A percentile compares a stretch with the other conserved stretches of the same genome.
phyloP scores from a whole-genome alignment of 768 basidiomycete species.

The Phanerochaete carnosa region DNA sequence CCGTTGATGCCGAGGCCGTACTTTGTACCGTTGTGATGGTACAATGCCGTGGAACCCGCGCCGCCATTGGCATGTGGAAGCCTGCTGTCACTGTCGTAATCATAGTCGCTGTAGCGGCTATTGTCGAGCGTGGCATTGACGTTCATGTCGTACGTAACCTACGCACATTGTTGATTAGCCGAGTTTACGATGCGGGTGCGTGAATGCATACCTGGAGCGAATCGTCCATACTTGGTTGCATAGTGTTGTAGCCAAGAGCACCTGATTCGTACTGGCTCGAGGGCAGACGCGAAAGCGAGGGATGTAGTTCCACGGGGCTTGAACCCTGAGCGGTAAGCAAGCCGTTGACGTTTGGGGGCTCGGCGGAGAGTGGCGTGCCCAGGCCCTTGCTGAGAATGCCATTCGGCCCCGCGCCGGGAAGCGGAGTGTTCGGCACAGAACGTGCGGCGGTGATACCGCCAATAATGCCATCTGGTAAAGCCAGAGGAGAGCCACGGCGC shows the following conservation, averaged over 20 bases:
- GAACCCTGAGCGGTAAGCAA: slow-evolving; percentile 50
- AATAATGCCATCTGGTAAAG: slow-evolving; percentile 51
- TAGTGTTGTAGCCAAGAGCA: slow-evolving; percentile 51
- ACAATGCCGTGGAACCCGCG: slow-evolving; percentile 70
- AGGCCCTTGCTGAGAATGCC: slow-evolving; percentile 57
- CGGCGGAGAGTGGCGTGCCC: slow-evolving; percentile 61
- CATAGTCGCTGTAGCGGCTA: slow-evolving; percentile 54
- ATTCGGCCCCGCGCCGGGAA: slow-evolving; percentile 43
- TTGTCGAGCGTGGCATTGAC: slow-evolving; percentile 44
- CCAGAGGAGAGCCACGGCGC: slow-evolving; percentile 73
- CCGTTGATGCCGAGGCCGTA: slow-evolving; percentile 66
- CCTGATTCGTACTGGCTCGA: slow-evolving; percentile 53
- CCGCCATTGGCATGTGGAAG: slow-evolving; percentile 31
- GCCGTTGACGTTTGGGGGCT: slow-evolving; percentile 57
- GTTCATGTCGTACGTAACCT: slow-evolving; percentile 36
- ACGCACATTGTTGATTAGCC: neutral
- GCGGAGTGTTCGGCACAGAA: slow-evolving; percentile 81
- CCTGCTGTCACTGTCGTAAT: slow-evolving; percentile 48
- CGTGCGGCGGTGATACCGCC: slow-evolving; percentile 55
- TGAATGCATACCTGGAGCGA: slow-evolving; percentile 38
- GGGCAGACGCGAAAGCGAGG: slow-evolving; percentile 68
- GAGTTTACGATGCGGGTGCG: slow-evolving; percentile 15
- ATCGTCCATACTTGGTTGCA: slow-evolving; percentile 52
- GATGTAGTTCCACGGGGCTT: slow-evolving; percentile 57
- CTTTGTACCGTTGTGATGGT: slow-evolving; percentile 74